A percentile compares a stretch with the other conserved stretches of the same genome.
Conservation (phyloP, 148 eudicot genomes). For the Chenopodium quinoa region DNA sequence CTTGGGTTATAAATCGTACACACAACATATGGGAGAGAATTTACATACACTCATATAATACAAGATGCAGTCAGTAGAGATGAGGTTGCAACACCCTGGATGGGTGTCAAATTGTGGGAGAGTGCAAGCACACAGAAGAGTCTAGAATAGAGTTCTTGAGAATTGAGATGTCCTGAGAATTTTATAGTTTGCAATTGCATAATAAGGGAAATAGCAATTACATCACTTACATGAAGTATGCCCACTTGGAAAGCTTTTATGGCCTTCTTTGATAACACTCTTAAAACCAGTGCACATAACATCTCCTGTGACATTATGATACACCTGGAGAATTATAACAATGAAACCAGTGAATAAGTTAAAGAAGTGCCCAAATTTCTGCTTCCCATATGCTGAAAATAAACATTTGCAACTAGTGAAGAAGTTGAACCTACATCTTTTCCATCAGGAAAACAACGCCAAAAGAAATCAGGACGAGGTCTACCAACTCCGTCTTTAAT, state of each 20-base stretch:
- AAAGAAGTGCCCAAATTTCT: neutral
- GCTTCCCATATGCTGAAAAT: neutral
- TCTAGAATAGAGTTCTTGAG: neutral
- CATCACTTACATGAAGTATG: conserved; percentile 81
- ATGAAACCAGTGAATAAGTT: neutral
- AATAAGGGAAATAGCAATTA: neutral
- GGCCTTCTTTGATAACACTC: conserved; percentile 78
- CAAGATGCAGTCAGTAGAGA: no score
- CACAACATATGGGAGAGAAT: no score
- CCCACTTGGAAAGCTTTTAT: conserved; percentile 97
- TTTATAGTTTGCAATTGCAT: neutral
- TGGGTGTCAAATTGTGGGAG: no score
- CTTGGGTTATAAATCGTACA: no score
- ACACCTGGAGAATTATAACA: conserved; percentile 29
- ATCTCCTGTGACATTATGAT: conserved; percentile 31
- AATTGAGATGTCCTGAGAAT: neutral
- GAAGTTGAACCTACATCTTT: conserved; percentile 45
- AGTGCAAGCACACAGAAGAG: no score
- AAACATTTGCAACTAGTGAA: conserved; percentile 1
- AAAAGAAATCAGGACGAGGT: conserved; percentile 95
- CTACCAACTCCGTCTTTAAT: conserved; percentile 89
- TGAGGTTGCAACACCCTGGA: no score
- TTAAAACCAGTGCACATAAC: conserved; percentile 69
- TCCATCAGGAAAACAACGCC: conserved; percentile 96
- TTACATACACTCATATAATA: no score